Evolutionary conservation across 352 stramenopile genomes (phyloP), one percentile per base, ranked within the genome.

Genomic region (Phytophthora pluvialis): DNA sequence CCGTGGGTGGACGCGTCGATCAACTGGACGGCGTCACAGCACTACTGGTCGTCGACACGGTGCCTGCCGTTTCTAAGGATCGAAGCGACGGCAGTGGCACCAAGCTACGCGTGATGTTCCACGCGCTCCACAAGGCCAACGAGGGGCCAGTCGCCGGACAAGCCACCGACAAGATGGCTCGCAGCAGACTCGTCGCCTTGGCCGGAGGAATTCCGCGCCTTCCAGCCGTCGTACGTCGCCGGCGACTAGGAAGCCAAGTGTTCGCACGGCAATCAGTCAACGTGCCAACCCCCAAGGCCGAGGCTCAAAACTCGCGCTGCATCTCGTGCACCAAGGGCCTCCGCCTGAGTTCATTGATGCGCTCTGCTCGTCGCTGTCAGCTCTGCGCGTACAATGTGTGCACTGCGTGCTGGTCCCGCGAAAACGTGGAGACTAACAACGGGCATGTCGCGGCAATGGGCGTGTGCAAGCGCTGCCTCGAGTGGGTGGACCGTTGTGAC

Each of bases 311-410:
- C 39, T 54, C 63, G 12, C 57, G 61, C 33, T 87, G 78, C 36
- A 77, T 78, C 29, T 73, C 73, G 50, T 87, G 78, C 44, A 85
- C 78, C 1, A 82, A 80, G 47, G 64, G 64, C 1, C 51, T 87
- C 26, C 65, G 64, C 15, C 33, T 86, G 21, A 70, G 64, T 46
- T 46, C 63, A 0, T 55, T 79, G 45, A 65, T 73, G 43, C 51
- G 63, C 11, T 32, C 6, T 11, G 51, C 65, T 4, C 53, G 54
- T 1, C 77, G 72, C 5, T 86, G 78, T 18, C 64, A 81, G 13
- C 57, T 87, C 5, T 87, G 78, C 33, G 70, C 64, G 12, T 83
- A 85, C 67, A 73, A 73, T 31, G 75, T 84, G 9, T 87, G 78
- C 49, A 72, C 69, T 3, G 48, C 63, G 21, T 87, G 78, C 49